A percentile compares a stretch with the other conserved stretches of the same genome.
These are phyloP conservation scores for Talaromyces albobiverticillius DNA, from an alignment of 2,329 filamentous ascomycete species.

Conservation along the genomic window DNA sequence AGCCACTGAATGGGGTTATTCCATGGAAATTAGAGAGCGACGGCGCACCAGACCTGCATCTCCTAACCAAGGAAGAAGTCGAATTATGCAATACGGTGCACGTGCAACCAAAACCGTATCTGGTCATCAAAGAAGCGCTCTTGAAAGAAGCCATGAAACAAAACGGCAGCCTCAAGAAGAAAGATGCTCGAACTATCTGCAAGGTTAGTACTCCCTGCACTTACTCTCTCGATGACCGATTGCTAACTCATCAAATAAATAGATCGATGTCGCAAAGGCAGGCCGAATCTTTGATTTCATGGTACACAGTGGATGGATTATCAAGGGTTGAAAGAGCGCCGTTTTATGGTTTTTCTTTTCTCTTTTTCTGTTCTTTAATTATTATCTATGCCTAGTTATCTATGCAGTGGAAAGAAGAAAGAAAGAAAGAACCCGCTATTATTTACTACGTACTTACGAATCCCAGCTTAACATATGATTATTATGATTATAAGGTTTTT, in stretches of 20 bases:
- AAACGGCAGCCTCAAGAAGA: slow-evolving; percentile 88
- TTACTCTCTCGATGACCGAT: neutral
- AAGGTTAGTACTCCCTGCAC: slow-evolving; percentile 39
- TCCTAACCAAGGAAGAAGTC: slow-evolving; percentile 78
- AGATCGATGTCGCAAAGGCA: slow-evolving; percentile 80
- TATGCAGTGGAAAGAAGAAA: neutral
- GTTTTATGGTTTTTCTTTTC: neutral
- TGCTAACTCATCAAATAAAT: slow-evolving; percentile 17
- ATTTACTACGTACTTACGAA: too few species aligned
- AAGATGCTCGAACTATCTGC: slow-evolving; percentile 83
- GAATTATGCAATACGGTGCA: slow-evolving; percentile 82
- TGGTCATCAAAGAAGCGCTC: slow-evolving; percentile 92
- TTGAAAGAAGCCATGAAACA: slow-evolving; percentile 85
- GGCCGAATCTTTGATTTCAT: slow-evolving; percentile 92
- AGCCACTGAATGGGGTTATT: slow-evolving; percentile 45
- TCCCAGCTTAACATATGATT: too few species aligned
- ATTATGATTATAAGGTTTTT: too few species aligned
- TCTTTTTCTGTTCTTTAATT: neutral
- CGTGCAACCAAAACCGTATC: slow-evolving; percentile 88
- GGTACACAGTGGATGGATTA: slow-evolving; percentile 87
- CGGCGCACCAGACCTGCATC: slow-evolving; percentile 72
- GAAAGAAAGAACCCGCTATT: too few species aligned
- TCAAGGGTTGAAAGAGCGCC: slow-evolving; percentile 56
- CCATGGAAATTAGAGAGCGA: slow-evolving; percentile 68
- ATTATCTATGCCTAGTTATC: neutral